Conservation (phyloP, 805 yeast species). For the Teunomyces funiuensis region DNA sequence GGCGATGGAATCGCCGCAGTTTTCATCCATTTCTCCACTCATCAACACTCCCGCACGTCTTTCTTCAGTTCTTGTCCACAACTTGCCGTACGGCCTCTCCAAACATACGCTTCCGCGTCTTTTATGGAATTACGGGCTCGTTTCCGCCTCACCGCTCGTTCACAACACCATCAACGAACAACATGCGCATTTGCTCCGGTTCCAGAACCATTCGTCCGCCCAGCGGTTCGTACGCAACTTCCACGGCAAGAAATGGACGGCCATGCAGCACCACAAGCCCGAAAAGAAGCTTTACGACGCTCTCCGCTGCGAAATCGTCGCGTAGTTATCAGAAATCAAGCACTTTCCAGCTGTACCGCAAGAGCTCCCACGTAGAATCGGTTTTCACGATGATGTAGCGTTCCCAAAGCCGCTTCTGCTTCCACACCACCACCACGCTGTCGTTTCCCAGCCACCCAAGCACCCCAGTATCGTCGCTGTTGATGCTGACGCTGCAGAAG, state of each 20-base stretch:
- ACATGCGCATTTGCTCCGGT: conserved; percentile 38
- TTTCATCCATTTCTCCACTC: background rate
- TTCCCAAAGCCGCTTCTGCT: conserved; percentile 75
- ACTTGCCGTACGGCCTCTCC: conserved; percentile 47
- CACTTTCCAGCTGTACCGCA: conserved; percentile 72
- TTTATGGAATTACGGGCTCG: conserved; percentile 53
- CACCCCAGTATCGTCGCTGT: conserved; percentile 32
- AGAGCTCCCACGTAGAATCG: conserved; percentile 50
- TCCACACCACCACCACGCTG: conserved; percentile 75
- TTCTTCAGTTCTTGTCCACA: conserved; percentile 39
- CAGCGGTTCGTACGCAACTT: conserved; percentile 49
- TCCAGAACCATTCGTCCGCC: conserved; percentile 47
- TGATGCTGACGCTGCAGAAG: conserved; percentile 68
- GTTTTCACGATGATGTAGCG: conserved; percentile 69
- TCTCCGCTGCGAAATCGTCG: conserved; percentile 35
- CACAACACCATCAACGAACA: conserved; percentile 28
- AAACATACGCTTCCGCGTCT: conserved; percentile 34
- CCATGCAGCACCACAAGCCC: conserved; percentile 19
- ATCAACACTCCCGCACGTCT: conserved; percentile 15
- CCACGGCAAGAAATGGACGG: conserved; percentile 50
- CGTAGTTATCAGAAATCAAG: conserved; percentile 36
- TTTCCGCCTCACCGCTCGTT: conserved; percentile 23
- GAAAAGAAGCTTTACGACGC: conserved; percentile 36
- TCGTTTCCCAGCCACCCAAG: conserved; percentile 79
- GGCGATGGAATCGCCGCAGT: conserved; percentile 1